Evolutionary conservation across 257 asterid species (phyloP).

Genomic region (Capsicum chinense): DNA sequence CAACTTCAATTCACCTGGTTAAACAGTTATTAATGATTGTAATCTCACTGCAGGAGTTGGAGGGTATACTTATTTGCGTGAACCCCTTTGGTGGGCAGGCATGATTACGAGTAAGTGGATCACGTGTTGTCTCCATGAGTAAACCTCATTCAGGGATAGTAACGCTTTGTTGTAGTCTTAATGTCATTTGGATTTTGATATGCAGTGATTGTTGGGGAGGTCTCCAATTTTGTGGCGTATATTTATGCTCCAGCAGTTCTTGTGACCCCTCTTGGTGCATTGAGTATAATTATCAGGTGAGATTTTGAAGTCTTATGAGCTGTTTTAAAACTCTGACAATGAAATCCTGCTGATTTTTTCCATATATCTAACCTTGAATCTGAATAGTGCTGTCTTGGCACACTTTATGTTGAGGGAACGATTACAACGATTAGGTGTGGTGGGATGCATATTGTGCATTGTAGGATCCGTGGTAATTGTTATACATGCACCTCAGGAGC

Average conservation of each 20-base stretch:
- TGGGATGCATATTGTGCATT: conserved; percentile 52
- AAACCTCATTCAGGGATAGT: neutral
- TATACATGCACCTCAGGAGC: conserved; percentile 57
- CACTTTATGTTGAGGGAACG: conserved; percentile 54
- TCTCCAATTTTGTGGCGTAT: conserved; percentile 85
- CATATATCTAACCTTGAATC: conserved; percentile 42
- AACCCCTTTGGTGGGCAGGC: conserved; percentile 99
- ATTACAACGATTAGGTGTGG: conserved; percentile 43
- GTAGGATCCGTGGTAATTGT: conserved; percentile 55
- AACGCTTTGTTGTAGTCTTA: neutral
- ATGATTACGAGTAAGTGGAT: conserved; percentile 75
- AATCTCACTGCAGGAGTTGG: conserved; percentile 64
- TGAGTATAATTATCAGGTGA: conserved; percentile 88
- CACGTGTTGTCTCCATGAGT: conserved; percentile 7
- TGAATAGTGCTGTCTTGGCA: conserved; percentile 51
- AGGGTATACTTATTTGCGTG: conserved; percentile 78
- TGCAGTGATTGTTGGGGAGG: conserved; percentile 87
- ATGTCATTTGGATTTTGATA: conserved; percentile 24
- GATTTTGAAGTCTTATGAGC: conserved; percentile 15
- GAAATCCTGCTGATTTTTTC: conserved; percentile 31
- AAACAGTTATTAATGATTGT: neutral
- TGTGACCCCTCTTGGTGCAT: conserved; percentile 92
- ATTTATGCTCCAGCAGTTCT: conserved; percentile 94
- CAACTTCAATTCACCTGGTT: neutral
- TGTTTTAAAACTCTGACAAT: conserved; percentile 16